Evolutionary conservation across 106 monocot genomes (phyloP).

Genomic region (Dendrobium huoshanense): DNA sequence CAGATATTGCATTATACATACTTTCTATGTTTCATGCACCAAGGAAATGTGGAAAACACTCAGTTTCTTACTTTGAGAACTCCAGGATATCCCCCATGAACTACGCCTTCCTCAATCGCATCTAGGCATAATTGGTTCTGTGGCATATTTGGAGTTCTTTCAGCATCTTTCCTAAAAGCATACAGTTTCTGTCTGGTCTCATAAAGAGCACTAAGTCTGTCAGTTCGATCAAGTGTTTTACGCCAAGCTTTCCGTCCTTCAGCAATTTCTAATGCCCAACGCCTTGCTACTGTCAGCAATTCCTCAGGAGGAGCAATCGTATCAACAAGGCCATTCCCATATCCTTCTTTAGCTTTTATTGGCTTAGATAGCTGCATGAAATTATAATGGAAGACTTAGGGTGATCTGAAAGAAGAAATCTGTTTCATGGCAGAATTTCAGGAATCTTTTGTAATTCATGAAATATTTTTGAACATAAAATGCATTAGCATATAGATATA

Average conservation of each 20-base stretch:
- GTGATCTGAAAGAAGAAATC: neutral
- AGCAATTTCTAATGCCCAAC: constrained; percentile 5
- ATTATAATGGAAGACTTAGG: neutral
- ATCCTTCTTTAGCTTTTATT: constrained; percentile 35
- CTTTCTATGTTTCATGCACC: neutral
- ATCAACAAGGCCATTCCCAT: constrained; percentile 38
- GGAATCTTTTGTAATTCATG: neutral
- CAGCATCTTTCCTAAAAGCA: constrained; percentile 21
- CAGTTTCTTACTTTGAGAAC: constrained; percentile 20
- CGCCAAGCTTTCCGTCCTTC: constrained; percentile 24
- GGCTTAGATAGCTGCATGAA: constrained; percentile 34
- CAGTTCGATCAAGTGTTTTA: constrained; percentile 39
- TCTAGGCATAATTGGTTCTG: constrained; percentile 35
- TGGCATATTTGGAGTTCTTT: constrained; percentile 33
- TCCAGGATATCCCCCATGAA: constrained; percentile 37
- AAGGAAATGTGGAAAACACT: neutral
- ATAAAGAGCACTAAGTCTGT: constrained; percentile 24
- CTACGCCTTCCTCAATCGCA: constrained; percentile 37
- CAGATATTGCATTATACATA: too few species aligned
- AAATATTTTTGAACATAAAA: neutral
- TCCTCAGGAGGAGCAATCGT: constrained; percentile 13
- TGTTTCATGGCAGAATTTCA: neutral
- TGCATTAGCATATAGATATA: neutral
- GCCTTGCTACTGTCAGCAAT: constrained; percentile 7
- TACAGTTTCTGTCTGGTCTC: constrained; percentile 3